Base-by-base conservation (phyloP, 495 filamentous ascomycete species). In the Aspergillus nanangensis region DNA sequence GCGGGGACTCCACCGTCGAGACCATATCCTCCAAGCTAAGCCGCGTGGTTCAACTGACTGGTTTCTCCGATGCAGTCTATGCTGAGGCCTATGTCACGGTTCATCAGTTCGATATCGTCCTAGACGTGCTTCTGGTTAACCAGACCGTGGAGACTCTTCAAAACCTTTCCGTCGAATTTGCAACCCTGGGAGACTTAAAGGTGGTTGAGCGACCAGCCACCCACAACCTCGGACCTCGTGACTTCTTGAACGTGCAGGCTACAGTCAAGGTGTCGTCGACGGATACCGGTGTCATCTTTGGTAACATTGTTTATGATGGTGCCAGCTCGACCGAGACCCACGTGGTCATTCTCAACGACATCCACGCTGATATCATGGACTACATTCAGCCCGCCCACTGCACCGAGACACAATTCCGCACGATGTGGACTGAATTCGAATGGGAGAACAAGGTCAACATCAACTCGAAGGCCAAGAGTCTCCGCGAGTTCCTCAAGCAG, bases 401-500 rank as follows among this genome's bases (percentile, higher is more conserved):
- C 75, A 91, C 88, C 11, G 94, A 99, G 75, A 96, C 92, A 25
- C 90, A 97, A 60, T 99, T 99, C 83, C 81, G 94, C 27, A 95
- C 90, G 18, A 99, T 99, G 94, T 99, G 94, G 94, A 97, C 94
- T 24, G 94, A 99, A 59, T 99, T 99, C 51, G 94, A 99, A 67
- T 99, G 94, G 94, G 94, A 99, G 76, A 99, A 99, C 75, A 99
- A 99, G 79, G 93, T 99, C 60, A 97, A 97, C 71, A 97, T 97
- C 71, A 95, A 95, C 66, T 90, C 87, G 52, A 96, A 96, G 74
- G 90, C 89, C 52, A 94, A 94, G 77, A 85, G 74, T 22, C 75
- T 99, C 42, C 80, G 94, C 37, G 91, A 94, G 8, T 99, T 97
- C 80, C 72, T 99, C 45, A 83, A 88, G 55, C 87, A 94, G 60